phyloP scores from a whole-genome alignment of 768 basidiomycete genomes.

The Boletus sp. region DNA sequence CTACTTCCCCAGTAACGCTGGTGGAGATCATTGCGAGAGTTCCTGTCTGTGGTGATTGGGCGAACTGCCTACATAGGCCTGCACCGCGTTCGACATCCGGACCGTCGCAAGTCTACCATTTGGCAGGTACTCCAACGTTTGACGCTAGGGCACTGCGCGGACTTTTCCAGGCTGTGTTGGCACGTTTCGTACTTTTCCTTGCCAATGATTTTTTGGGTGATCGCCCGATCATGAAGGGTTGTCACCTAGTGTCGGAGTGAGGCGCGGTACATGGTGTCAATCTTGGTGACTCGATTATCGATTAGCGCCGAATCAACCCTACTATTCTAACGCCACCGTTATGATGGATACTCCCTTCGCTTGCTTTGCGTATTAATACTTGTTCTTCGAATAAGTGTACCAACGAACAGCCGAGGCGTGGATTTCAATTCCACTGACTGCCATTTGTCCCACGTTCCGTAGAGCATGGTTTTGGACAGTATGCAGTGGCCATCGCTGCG shows the following conservation, averaged over 20 bases:
- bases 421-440: too few relatives aligned
- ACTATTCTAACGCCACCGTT: too few relatives aligned
- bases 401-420: background rate
- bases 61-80: too few relatives aligned
- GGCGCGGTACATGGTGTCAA: background rate
- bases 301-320: background rate
- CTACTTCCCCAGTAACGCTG: too few relatives aligned
- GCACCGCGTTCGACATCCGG: background rate
- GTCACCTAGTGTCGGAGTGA: background rate
- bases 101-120: background rate
- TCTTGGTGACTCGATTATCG: background rate
- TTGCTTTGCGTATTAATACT: too few relatives aligned
- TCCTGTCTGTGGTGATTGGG: too few relatives aligned
- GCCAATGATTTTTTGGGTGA: background rate
- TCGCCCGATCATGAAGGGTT: background rate
- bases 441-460: background rate
- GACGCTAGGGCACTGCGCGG: too few relatives aligned
- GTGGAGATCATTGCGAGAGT: background rate
- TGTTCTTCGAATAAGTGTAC: background rate
- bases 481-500: too few relatives aligned
- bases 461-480: background rate
- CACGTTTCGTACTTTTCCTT: background rate
- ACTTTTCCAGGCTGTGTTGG: background rate
- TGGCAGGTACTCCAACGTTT: too few relatives aligned
- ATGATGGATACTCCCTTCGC: background rate